phyloP scores from a whole-genome alignment of 2,329 filamentous ascomycete species.

The Pseudogymnoascus sp. region DNA sequence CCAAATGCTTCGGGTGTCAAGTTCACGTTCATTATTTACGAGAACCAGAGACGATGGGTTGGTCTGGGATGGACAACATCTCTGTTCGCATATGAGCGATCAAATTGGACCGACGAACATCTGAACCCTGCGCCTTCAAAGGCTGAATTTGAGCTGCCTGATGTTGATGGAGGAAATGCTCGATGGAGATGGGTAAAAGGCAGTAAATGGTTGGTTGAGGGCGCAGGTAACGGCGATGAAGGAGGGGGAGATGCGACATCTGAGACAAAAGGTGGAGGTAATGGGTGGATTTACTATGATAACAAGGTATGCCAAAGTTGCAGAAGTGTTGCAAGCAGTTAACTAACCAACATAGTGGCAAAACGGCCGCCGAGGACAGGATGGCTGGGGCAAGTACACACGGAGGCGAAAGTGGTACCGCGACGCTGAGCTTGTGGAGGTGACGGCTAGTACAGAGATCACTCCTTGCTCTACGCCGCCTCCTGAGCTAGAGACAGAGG shows the following conservation, averaged over 20 bases:
- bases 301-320: constrained; percentile 60
- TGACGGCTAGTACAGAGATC: constrained; percentile 37
- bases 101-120: constrained; percentile 93
- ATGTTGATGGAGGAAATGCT: constrained; percentile 54
- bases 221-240: constrained; percentile 47
- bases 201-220: constrained; percentile 81
- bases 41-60: constrained; percentile 93
- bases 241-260: constrained; percentile 31
- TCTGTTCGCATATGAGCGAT: constrained; percentile 81
- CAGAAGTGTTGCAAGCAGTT: neutral
- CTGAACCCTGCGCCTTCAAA: constrained; percentile 70
- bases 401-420: constrained; percentile 91
- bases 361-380: constrained; percentile 70
- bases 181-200: constrained; percentile 77
- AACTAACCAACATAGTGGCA: constrained; percentile 57
- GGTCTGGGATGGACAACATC: constrained; percentile 91
- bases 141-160: constrained; percentile 61
- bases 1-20: constrained; percentile 69
- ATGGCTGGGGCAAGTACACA: constrained; percentile 93
- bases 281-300: constrained; percentile 94
- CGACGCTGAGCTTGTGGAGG: constrained; percentile 88
- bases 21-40: constrained; percentile 93
- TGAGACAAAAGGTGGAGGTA: constrained; percentile 32
- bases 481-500: constrained; percentile 2
- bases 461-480: constrained; percentile 33